phyloP scores from a whole-genome alignment of 441 rosid species.

The California macrophylla region DNA sequence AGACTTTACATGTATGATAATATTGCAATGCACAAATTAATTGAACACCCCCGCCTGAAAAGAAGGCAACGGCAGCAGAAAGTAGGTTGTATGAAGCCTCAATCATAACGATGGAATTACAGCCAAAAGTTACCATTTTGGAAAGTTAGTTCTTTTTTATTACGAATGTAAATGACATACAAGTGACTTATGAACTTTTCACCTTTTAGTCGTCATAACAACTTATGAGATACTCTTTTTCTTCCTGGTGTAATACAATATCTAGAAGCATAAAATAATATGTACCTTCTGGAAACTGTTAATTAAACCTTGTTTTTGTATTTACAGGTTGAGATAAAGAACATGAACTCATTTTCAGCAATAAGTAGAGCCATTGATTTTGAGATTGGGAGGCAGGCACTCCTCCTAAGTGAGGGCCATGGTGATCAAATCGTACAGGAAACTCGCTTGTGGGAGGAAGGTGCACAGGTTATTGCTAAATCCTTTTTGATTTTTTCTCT shows the following conservation, averaged over 20 bases:
- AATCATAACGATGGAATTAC: too few species aligned
- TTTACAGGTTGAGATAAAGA: constrained; percentile 83
- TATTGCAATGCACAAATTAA: too few species aligned
- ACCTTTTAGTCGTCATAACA: not conserved
- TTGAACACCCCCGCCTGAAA: too few species aligned
- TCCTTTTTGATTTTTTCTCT: constrained; percentile 15
- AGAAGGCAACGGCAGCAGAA: too few species aligned
- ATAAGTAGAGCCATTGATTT: constrained; percentile 77
- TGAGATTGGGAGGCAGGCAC: constrained; percentile 76
- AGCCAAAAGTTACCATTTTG: not conserved
- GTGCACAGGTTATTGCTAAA: constrained; percentile 51
- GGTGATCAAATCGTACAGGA: constrained; percentile 66
- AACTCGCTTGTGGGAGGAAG: constrained; percentile 98
- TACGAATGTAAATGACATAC: not conserved
- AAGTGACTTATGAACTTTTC: not conserved
- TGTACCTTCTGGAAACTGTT: constrained; percentile 11
- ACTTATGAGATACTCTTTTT: not conserved
- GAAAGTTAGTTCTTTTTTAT: not conserved
- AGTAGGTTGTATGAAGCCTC: too few species aligned
- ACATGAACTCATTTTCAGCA: constrained; percentile 78
- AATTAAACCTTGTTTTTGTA: constrained; percentile 8
- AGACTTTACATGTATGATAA: too few species aligned
- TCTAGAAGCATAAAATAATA: not conserved
- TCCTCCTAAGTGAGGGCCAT: constrained; percentile 56
- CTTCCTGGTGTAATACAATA: not conserved